A percentile compares a stretch with the other conserved stretches of the same genome.
These are phyloP conservation scores for Hsuehochloa calcarea DNA, from an alignment of 176 grass and related monocot genomes.

Conservation along the genomic window DNA sequence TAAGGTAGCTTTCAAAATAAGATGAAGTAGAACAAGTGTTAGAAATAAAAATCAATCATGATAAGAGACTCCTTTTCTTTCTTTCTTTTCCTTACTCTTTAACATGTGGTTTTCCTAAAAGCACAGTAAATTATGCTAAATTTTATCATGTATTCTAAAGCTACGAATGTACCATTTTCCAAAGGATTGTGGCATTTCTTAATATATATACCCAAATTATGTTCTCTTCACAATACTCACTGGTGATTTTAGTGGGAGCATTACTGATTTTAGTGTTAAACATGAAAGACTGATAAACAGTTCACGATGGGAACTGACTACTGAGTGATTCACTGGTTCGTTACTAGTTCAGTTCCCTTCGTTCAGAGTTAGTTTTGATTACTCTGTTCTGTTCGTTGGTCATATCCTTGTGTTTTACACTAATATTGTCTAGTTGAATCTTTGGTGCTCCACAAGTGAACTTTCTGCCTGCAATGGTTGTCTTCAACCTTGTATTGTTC, in stretches of 20 bases:
- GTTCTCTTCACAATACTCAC: not conserved
- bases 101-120: not conserved
- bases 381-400: not conserved
- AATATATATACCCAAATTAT: not conserved
- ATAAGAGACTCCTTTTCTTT: not conserved
- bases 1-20: not conserved
- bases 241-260: not conserved
- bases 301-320: not conserved
- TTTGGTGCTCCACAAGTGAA: not conserved
- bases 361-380: not conserved
- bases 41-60: not conserved
- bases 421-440: not conserved
- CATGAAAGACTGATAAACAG: not conserved
- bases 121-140: not conserved
- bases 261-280: not conserved
- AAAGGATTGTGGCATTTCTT: not conserved
- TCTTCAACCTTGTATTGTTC: not conserved
- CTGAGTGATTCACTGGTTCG: not conserved
- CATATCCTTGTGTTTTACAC: not conserved
- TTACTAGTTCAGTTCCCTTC: not conserved
- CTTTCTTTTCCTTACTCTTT: not conserved
- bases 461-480: not conserved
- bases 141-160: not conserved
- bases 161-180: not conserved
- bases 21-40: not conserved